phyloP scores from a whole-genome alignment of 73 alveolate species.

The Blepharisma stoltei region DNA sequence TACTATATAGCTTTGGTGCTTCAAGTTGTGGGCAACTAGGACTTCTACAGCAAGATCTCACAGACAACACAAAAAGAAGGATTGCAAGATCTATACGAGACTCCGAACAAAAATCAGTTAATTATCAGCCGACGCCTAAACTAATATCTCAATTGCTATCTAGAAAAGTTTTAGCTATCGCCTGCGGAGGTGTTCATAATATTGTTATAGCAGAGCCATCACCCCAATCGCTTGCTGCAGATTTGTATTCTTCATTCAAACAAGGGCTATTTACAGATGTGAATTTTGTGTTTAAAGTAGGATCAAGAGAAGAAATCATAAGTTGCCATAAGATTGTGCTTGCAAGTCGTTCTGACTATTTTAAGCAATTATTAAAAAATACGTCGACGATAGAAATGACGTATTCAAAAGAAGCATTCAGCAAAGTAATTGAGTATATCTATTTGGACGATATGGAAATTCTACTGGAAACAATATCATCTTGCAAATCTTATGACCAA shows the following conservation, averaged over 20 bases:
- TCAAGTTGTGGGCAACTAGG: constrained; percentile 78
- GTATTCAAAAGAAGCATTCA: constrained; percentile 41
- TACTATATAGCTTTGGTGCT: constrained; percentile 82
- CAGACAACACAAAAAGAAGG: constrained; percentile 21
- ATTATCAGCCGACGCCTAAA: constrained; percentile 44
- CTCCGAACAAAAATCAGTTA: constrained; percentile 28
- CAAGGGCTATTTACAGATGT: constrained; percentile 48
- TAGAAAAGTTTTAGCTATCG: constrained; percentile 42
- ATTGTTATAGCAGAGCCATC: constrained; percentile 61
- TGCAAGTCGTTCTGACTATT: constrained; percentile 33
- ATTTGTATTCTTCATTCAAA: constrained; percentile 47
- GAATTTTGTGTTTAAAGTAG: constrained; percentile 25
- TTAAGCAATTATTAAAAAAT: background rate
- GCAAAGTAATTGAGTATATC: constrained; percentile 53
- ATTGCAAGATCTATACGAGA: background rate
- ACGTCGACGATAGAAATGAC: background rate
- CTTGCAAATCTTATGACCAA: constrained; percentile 28
- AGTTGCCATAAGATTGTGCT: constrained; percentile 36
- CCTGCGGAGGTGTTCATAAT: constrained; percentile 75
- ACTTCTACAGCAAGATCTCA: constrained; percentile 16
- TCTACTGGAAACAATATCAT: constrained; percentile 36
- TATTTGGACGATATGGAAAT: constrained; percentile 56
- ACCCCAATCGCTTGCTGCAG: constrained; percentile 46
- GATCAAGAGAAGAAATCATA: background rate
- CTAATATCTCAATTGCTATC: constrained; percentile 52